A percentile compares a stretch with the other conserved stretches of the same genome.
These are phyloP conservation scores for Clitopilus passeckerianus DNA, from an alignment of 768 basidiomycete genomes.

Conservation along the genomic window DNA sequence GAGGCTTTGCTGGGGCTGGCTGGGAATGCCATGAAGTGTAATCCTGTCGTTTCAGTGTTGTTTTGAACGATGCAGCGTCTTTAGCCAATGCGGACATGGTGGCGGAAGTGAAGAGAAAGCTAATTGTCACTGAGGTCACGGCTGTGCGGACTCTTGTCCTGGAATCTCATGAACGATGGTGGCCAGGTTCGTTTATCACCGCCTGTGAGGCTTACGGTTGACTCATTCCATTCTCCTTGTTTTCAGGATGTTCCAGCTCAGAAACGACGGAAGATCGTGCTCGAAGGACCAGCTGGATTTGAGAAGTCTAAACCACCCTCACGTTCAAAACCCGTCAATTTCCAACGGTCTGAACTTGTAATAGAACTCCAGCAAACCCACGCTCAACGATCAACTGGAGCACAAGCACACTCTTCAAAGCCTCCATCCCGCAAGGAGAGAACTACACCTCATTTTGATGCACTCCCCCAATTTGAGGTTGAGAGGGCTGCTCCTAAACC, in stretches of 20 bases:
- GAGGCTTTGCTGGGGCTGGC: conserved; percentile 29
- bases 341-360: background rate
- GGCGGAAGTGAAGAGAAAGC: conserved; percentile 9
- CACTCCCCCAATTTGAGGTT: background rate
- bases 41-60: conserved; percentile 57
- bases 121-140: conserved; percentile 10
- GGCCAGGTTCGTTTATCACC: background rate
- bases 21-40: conserved; percentile 76
- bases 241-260: conserved; percentile 8
- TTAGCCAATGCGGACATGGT: conserved; percentile 65
- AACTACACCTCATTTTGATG: background rate
- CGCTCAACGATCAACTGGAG: background rate
- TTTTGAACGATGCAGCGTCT: conserved; percentile 70
- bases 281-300: conserved; percentile 12
- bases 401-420: background rate
- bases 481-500: background rate
- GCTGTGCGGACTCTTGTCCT: conserved; percentile 4
- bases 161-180: conserved; percentile 4
- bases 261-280: conserved; percentile 14
- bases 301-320: background rate
- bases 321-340: background rate
- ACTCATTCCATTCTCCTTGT: background rate
- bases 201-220: background rate
- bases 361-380: background rate
- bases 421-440: background rate